Percentiles rank a stretch among this genome's conserved stretches.
These are phyloP conservation scores for Toxoplasma gondii DNA, from an alignment of 169 alveolate species.

Conservation along the genomic window DNA sequence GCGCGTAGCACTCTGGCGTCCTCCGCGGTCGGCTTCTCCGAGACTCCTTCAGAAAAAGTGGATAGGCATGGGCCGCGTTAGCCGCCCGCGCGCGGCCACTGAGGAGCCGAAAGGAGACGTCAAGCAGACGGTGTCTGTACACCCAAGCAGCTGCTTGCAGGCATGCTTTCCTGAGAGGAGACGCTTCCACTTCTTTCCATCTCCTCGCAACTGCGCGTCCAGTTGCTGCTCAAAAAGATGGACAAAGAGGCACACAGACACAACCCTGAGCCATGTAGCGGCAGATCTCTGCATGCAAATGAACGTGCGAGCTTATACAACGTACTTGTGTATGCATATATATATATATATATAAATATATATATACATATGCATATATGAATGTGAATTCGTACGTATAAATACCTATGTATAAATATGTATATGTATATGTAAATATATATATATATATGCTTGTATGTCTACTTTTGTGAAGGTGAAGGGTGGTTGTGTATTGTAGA, in stretches of 20 bases:
- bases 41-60: too few species aligned
- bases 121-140: not conserved
- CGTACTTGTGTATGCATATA: too few species aligned
- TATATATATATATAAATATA: too few species aligned
- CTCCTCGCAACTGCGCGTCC: too few species aligned
- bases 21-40: too few species aligned
- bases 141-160: not conserved
- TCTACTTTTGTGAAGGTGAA: not conserved
- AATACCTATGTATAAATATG: not conserved
- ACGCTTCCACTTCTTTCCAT: not conserved
- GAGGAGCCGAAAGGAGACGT: not conserved
- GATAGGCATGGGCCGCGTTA: too few species aligned
- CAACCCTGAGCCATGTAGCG: too few species aligned
- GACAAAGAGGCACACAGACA: too few species aligned
- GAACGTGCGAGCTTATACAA: too few species aligned
- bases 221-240: too few species aligned
- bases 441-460: not conserved
- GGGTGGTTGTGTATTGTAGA: not conserved
- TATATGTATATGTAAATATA: not conserved
- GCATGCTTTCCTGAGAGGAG: not conserved
- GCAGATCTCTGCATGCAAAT: too few species aligned
- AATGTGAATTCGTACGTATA: not conserved
- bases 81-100: not conserved
- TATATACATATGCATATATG: not conserved
- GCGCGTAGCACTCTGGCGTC: too few species aligned